Percentiles rank a stretch among this genome's conserved stretches.
Evolutionary conservation across 371 early-diverging fungal species (phyloP).

Genomic region (Polyrhizophydium stewartii): DNA sequence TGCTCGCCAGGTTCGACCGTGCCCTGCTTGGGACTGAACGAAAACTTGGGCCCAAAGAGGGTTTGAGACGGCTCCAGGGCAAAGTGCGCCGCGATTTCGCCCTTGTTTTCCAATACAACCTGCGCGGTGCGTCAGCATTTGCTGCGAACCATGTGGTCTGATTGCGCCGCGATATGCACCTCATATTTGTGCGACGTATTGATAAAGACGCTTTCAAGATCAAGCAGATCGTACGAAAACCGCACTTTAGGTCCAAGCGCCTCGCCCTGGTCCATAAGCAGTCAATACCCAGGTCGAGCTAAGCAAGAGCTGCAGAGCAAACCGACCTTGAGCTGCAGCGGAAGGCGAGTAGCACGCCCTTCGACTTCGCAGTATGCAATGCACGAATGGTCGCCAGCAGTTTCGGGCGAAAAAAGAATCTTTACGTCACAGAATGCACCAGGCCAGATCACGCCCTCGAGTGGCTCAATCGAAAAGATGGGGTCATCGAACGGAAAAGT

Average conservation of each 20-base stretch:
- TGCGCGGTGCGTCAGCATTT: conserved; percentile 9
- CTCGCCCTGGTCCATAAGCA: conserved; percentile 22
- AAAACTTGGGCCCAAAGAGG: conserved; percentile 40
- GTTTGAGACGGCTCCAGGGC: conserved; percentile 12
- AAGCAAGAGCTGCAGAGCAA: not conserved
- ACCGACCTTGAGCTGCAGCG: conserved; percentile 37
- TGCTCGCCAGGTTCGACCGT: conserved; percentile 33
- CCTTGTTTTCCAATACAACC: conserved; percentile 48
- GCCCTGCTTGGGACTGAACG: conserved; percentile 37
- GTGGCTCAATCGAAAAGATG: conserved; percentile 35
- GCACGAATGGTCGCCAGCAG: conserved; percentile 24
- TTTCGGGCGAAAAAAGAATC: conserved; percentile 34
- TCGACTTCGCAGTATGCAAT: conserved; percentile 42
- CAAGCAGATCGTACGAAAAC: conserved; percentile 45
- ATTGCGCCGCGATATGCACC: conserved; percentile 15
- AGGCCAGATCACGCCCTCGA: conserved; percentile 45
- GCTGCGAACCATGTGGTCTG: not conserved
- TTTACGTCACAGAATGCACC: conserved; percentile 35
- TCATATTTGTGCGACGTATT: conserved; percentile 44
- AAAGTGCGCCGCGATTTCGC: conserved; percentile 42
- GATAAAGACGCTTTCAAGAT: conserved; percentile 43
- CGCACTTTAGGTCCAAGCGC: conserved; percentile 47
- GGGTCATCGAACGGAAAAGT: conserved; percentile 24
- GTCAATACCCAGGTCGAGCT: conserved; percentile 2
- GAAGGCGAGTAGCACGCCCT: conserved; percentile 43